Percentiles rank a stretch among this genome's conserved stretches.
phyloP scores from a whole-genome alignment of 2,329 filamentous ascomycete species.

The Nothopassalora personata region DNA sequence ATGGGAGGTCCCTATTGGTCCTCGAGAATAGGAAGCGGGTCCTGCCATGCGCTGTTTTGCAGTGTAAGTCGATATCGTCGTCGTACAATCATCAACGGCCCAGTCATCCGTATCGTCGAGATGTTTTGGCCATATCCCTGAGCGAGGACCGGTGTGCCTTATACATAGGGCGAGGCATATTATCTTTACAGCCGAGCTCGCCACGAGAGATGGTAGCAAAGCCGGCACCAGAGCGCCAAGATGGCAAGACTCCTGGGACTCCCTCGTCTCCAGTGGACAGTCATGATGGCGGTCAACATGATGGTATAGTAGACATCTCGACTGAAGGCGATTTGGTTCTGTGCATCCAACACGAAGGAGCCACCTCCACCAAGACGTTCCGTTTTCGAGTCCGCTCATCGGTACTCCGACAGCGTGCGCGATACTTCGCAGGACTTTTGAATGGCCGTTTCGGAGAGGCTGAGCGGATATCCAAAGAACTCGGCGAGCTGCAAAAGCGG shows the following conservation, averaged over 20 bases:
- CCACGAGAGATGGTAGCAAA: background rate
- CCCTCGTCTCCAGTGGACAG: background rate
- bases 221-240: background rate
- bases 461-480: conserved; percentile 47
- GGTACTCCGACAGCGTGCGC: conserved; percentile 56
- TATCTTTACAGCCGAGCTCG: background rate
- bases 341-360: conserved; percentile 60
- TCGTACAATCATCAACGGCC: background rate
- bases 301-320: conserved; percentile 47
- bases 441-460: conserved; percentile 60
- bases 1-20: background rate
- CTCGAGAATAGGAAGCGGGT: background rate
- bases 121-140: conserved; percentile 51
- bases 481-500: conserved; percentile 46
- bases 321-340: conserved; percentile 60
- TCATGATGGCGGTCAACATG: background rate
- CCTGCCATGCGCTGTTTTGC: background rate
- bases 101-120: conserved; percentile 11
- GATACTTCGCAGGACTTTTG: conserved; percentile 65
- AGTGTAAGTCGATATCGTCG: background rate
- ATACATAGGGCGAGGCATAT: background rate
- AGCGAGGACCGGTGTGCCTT: conserved; percentile 11
- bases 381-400: conserved; percentile 59
- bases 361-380: conserved; percentile 47
- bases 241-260: background rate